Evolutionary conservation across 176 grass and related monocot genomes (phyloP), one percentile per base, ranked within the genome.

Genomic region (Hsuehochloa calcarea): DNA sequence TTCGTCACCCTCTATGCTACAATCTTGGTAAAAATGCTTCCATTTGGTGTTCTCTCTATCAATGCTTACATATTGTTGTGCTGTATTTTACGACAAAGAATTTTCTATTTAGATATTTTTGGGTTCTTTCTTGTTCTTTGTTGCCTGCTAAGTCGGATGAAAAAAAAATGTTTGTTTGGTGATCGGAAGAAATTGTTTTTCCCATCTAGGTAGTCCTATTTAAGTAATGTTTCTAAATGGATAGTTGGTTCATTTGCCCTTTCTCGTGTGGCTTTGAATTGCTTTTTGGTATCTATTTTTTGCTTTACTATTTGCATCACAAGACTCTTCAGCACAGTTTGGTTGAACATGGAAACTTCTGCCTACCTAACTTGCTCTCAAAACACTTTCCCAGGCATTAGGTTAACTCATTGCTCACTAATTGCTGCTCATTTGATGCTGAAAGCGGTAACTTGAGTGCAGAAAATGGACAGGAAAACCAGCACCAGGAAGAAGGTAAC

Each of bases 401-500:
- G 47, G 15, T 17, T 65, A 78, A 14, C 51, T 52, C 65, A 19
- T 76, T 78, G 72, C 41, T 64, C 23, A 38, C 22, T 25, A 11
- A 44, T 54, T 54, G 8, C 23, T 43, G 15, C 44, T 71, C 78
- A 63, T 77, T 46, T 82, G 15, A 65, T 41, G 34, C 84, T 65
- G 72, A 31, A 80, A 66, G 46, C 22, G 74, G 25, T 27, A 73
- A 54, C 20, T 41, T 41, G 68, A 9, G 35, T 45, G 29, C 27
- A 67, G 56, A 72, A 72, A 72, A 87, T 90, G 88, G 84, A 87
- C 35, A 56, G 71, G 55, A 86, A 75, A 72, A 56, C 35, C 35
- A 65, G 22, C 44, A 90, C 47, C 75, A 77, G 68, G 66, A 89
- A 89, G 81, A 89, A 87, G 91, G 87, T 87, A 70, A 47, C 47